These are phyloP conservation scores for Alternaria gaisen DNA, from an alignment of 2,329 filamentous ascomycete species.

Conservation along the genomic window DNA sequence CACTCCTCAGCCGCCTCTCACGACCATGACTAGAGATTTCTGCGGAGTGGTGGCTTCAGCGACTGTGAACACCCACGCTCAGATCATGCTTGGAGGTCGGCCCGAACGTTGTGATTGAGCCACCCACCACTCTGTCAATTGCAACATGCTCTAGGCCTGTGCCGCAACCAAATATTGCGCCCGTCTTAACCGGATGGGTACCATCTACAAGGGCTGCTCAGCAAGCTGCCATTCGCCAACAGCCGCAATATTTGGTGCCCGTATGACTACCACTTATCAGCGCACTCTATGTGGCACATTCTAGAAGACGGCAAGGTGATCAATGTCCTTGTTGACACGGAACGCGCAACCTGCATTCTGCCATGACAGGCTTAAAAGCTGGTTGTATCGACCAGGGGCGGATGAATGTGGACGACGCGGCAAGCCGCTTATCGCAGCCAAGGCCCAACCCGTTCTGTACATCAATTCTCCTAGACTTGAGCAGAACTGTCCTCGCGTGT, in stretches of 20 bases:
- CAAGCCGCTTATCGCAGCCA: slow-evolving; percentile 21
- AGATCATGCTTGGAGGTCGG: slow-evolving; percentile 7
- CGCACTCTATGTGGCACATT: slow-evolving; percentile 36
- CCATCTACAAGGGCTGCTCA: slow-evolving; percentile 6
- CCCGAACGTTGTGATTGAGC: slow-evolving; percentile 5
- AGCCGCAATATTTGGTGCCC: slow-evolving; percentile 20
- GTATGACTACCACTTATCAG: slow-evolving; percentile 22
- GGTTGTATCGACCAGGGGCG: slow-evolving; percentile 14
- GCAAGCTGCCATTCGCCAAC: slow-evolving; percentile 24
- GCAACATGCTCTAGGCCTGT: background rate
- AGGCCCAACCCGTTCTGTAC: slow-evolving; percentile 17
- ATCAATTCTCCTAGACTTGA: slow-evolving; percentile 12
- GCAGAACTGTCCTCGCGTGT: slow-evolving; percentile 11
- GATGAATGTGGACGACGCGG: slow-evolving; percentile 15
- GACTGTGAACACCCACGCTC: slow-evolving; percentile 14
- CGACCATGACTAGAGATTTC: background rate
- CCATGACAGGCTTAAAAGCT: background rate
- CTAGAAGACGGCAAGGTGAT: slow-evolving; percentile 32
- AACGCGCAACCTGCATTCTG: slow-evolving; percentile 6
- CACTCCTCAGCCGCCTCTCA: slow-evolving; percentile 15
- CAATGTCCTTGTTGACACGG: slow-evolving; percentile 5
- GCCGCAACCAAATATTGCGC: background rate
- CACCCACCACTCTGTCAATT: background rate
- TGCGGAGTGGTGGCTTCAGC: slow-evolving; percentile 20
- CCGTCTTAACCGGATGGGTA: background rate